Conservation (phyloP, 2,329 filamentous ascomycete species). For the Aureobasidium sp. region DNA sequence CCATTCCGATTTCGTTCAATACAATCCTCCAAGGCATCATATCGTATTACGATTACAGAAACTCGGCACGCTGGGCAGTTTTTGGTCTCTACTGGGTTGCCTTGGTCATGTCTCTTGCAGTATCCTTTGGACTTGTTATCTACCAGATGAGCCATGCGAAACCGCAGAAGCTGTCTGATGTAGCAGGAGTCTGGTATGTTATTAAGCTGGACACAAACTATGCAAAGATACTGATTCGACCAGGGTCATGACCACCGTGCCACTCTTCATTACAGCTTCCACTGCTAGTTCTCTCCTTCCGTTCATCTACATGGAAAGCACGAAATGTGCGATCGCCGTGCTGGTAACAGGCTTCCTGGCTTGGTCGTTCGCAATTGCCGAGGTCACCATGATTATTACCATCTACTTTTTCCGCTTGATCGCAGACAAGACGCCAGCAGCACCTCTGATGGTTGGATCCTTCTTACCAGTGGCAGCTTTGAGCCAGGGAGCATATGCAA, state of each 20-base stretch:
- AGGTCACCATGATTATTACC: constrained; percentile 12
- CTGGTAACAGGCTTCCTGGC: constrained; percentile 12
- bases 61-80: constrained; percentile 20
- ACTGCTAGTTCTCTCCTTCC: constrained; percentile 3
- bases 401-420: constrained; percentile 20
- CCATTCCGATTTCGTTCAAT: constrained; percentile 22
- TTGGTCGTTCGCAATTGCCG: constrained; percentile 9
- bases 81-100: constrained; percentile 24
- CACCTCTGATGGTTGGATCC: constrained; percentile 15
- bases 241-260: constrained; percentile 15
- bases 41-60: constrained; percentile 22
- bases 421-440: constrained; percentile 15
- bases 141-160: constrained; percentile 18
- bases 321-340: constrained; percentile 12
- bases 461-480: constrained; percentile 20
- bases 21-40: constrained; percentile 23
- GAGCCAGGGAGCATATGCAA: constrained; percentile 21
- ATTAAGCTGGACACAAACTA: too few species aligned
- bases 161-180: constrained; percentile 19
- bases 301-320: constrained; percentile 6
- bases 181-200: constrained; percentile 21
- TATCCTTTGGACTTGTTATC: constrained; percentile 20
- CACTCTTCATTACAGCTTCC: constrained; percentile 2
- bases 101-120: constrained; percentile 17
- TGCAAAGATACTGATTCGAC: background rate